Evolutionary conservation across 2,329 filamentous ascomycete species (phyloP), one percentile per base, ranked within the genome.

Genomic region (Pyrenophora tritici-repentis): DNA sequence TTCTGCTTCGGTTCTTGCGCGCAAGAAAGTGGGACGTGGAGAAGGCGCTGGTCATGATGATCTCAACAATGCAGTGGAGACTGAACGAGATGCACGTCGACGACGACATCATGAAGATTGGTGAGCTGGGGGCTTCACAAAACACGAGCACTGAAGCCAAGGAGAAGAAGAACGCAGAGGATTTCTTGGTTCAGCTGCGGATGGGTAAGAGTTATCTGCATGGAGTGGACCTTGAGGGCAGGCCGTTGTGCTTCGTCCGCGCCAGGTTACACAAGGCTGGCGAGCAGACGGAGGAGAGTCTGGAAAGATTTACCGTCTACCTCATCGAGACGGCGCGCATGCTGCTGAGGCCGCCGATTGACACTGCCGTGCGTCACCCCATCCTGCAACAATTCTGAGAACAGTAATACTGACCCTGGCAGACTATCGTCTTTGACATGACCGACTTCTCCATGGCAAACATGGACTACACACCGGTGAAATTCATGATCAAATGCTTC

Each of bases 401-500:
- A 17, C 24, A 40, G 59, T 18, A 20, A 41, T 22, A 20, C 24
- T 37, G 34, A 48, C 34, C n/a, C 33, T 6, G 12, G 8, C 53
- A 96, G 90, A 94, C 90, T 35, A 85, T 99, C 58, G 78, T 99
- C 39, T 99, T 99, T 68, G 94, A 99, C 73, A 93, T 99, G 90
- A 96, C 90, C 6, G 85, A 87, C 56, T 97, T 97, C 73, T 89
- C 89, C 14, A 81, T 97, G 78, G 88, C 92, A 13, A 99, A 99
- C 75, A 97, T 99, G 94, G 94, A 99, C 73, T 97, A 97, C 73
- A 85, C 89, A 0, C 93, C 94, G 1, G 90, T 99, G 50, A 99
- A 96, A 69, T 99, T 97, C 77, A 97, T 99, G 88, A 97, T 99
- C 75, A 96, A 96, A 75, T 96, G 92, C 74, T 99, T 99, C 70